Evolutionary conservation across 2,329 filamentous ascomycete species (phyloP).

Genomic region (Penicillium sp.): DNA sequence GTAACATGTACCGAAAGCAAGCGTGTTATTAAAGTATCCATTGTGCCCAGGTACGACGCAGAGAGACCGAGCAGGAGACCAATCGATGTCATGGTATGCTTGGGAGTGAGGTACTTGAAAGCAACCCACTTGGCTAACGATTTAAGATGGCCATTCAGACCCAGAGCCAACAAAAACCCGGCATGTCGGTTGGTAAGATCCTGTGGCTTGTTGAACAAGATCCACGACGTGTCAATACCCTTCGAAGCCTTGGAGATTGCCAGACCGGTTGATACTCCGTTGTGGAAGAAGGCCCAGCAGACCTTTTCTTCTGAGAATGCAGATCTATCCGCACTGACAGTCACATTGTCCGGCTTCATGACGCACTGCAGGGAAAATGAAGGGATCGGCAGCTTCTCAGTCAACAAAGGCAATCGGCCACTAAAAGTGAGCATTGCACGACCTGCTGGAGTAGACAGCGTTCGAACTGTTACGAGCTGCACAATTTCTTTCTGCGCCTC

Average conservation of each 20-base stretch:
- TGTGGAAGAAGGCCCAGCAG: conserved; percentile 98
- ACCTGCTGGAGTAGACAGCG: conserved; percentile 83
- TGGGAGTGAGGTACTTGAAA: conserved; percentile 98
- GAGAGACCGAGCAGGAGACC: conserved; percentile 89
- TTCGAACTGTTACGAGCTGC: conserved; percentile 80
- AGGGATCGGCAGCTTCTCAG: conserved; percentile 84
- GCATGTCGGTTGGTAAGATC: conserved; percentile 96
- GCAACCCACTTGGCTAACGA: conserved; percentile 95
- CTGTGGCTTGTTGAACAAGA: conserved; percentile 92
- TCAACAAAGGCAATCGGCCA: conserved; percentile 81
- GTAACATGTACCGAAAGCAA: conserved; percentile 94
- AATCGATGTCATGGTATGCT: conserved; percentile 98
- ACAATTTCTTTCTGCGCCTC: conserved; percentile 92
- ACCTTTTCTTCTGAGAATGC: conserved; percentile 94
- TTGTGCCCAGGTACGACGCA: conserved; percentile 91
- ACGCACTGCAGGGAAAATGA: conserved; percentile 91
- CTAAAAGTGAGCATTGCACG: conserved; percentile 86
- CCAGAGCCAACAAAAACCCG: conserved; percentile 85
- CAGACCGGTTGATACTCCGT: conserved; percentile 87
- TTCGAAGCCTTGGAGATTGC: conserved; percentile 86
- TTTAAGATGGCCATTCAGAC: conserved; percentile 92
- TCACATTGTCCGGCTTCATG: conserved; percentile 88
- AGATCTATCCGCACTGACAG: conserved; percentile 85
- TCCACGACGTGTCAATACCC: conserved; percentile 98
- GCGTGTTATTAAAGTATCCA: conserved; percentile 93